Base-by-base conservation (phyloP, 495 filamentous ascomycete species). In the Clohesyomyces aquaticus region DNA sequence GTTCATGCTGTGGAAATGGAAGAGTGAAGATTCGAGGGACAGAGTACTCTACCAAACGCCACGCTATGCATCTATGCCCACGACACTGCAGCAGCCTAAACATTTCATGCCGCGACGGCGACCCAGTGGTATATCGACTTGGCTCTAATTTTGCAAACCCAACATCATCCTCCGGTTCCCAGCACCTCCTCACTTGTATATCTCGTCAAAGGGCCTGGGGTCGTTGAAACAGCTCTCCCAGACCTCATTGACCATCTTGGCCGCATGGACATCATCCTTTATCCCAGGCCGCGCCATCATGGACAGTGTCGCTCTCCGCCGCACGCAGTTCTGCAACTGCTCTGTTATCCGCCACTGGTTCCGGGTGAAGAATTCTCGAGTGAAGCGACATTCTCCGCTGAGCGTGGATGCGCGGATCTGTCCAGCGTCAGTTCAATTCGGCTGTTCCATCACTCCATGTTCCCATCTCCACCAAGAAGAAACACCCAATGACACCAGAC, bases 151-250 rank as follows among this genome's bases (percentile, higher is more conserved):
- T n/a, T n/a, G n/a, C n/a, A n/a, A n/a, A n/a, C n/a, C n/a, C n/a
- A n/a, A n/a, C n/a, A n/a, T n/a, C n/a, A n/a, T n/a, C n/a, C n/a
- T n/a, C n/a, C n/a, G n/a, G n/a, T n/a, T n/a, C n/a, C n/a, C n/a
- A n/a, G n/a, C n/a, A n/a, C n/a, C n/a, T n/a, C n/a, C n/a, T 88
- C 76, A 98, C 78, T 91, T 85, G 74, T 96, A 98, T 29, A 98
- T 92, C 70, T 96, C 92, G 75, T 97, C 91, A 76, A 98, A 98
- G 10, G 94, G 94, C 65, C 95, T 79, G 2, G 92, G 97, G 75
- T 98, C 94, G 32, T 83, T 77, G 71, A 96, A 98, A 76, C 95
- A 98, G 67, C 91, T 96, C 67, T 96, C 92, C 90, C 93, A 98
- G 26, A 98, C 95, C 76, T 96, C 88, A 76, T 96, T 94, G 53